phyloP scores from a whole-genome alignment of 768 basidiomycete genomes.

The Boletus sp. region DNA sequence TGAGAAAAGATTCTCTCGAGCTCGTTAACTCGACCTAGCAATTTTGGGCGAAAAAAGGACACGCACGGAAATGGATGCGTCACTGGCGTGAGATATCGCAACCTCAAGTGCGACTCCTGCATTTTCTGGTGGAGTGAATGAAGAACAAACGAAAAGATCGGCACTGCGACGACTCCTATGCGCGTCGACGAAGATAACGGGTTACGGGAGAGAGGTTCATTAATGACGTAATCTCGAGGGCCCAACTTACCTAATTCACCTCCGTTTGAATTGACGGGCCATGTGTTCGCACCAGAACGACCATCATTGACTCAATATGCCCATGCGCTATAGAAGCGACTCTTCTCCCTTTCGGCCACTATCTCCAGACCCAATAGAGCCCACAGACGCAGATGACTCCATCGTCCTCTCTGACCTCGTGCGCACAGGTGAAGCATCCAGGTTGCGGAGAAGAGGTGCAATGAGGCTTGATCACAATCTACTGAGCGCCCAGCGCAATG shows the following conservation, averaged over 20 bases:
- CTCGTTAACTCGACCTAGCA: too few species aligned
- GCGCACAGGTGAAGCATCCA: conserved; percentile 71
- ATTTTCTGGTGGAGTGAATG: too few species aligned
- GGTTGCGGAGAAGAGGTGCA: conserved; percentile 70
- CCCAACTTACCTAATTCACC: conserved; percentile 9
- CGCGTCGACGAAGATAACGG: too few species aligned
- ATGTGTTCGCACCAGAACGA: conserved; percentile 15
- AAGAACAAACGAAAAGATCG: too few species aligned
- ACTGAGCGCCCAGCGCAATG: conserved; percentile 28
- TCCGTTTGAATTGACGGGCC: background rate
- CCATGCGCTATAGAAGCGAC: conserved; percentile 30
- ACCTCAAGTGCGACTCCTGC: too few species aligned
- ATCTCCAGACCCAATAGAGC: conserved; percentile 25
- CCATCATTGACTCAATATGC: conserved; percentile 28
- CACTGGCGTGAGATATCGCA: too few species aligned
- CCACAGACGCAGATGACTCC: conserved; percentile 59
- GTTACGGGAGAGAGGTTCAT: too few species aligned
- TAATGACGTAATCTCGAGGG: conserved; percentile 7
- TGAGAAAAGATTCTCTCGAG: too few species aligned
- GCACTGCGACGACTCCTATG: too few species aligned
- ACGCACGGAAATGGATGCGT: too few species aligned
- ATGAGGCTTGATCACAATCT: conserved; percentile 55
- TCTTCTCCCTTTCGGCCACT: conserved; percentile 6
- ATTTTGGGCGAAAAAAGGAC: too few species aligned
- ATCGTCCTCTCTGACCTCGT: conserved; percentile 74